phyloP scores from a whole-genome alignment of 1,284 basidiomycete genomes.

The Trichosporon coremiiforme region DNA sequence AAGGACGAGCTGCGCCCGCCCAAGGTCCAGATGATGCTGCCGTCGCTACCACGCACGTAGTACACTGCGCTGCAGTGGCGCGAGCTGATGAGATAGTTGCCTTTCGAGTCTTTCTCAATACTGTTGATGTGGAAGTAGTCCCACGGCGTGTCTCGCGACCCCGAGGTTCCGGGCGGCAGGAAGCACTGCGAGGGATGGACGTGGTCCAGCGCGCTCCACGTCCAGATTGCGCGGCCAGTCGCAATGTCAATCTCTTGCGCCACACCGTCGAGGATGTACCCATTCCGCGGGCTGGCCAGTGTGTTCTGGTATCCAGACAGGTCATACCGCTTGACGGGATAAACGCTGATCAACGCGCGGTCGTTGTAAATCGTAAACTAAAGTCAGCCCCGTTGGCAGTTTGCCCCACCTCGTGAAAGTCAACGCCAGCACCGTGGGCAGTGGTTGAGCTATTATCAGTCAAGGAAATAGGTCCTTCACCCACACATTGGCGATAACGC shows the following conservation, averaged over 20 bases:
- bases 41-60: conserved; percentile 39
- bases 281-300: not conserved
- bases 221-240: conserved; percentile 40
- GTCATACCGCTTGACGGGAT: conserved; percentile 35
- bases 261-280: conserved; percentile 37
- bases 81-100: conserved; percentile 49
- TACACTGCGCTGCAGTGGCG: conserved; percentile 48
- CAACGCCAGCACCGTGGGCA: conserved; percentile 27
- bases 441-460: conserved; percentile 18
- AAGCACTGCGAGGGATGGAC: conserved; percentile 38
- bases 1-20: conserved; percentile 43
- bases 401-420: conserved; percentile 36
- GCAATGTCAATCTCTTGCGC: conserved; percentile 50
- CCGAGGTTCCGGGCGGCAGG: conserved; percentile 25
- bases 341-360: conserved; percentile 45
- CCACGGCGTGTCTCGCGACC: conserved; percentile 27
- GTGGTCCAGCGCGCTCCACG: conserved; percentile 44
- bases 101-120: conserved; percentile 43
- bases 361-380: conserved; percentile 43
- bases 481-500: conserved; percentile 37
- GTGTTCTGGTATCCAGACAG: conserved; percentile 25
- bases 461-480: not conserved
- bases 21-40: conserved; percentile 46
- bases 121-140: conserved; percentile 50
- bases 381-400: not conserved